Evolutionary conservation across 2,329 filamentous ascomycete species (phyloP), one percentile per base, ranked within the genome.

Genomic region (Trichoderma polysporum): DNA sequence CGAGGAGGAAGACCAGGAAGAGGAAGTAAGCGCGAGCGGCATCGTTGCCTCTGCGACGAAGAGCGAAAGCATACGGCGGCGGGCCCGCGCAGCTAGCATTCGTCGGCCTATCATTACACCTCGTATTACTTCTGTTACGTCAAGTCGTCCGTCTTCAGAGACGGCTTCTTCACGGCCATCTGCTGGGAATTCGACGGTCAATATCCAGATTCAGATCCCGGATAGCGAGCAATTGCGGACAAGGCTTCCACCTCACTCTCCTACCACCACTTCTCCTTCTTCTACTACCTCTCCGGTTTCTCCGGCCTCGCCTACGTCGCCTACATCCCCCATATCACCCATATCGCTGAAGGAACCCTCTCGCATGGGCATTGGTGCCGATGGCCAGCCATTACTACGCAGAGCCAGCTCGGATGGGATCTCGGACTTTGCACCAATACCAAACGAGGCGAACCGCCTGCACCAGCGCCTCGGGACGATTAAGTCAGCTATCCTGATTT

Each of bases 401-500:
- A 73, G 71, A 45, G 66, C 72, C 6, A 77, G 75, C 66, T 72
- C 73, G 19, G 77, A 78, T 61, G 72, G 74, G 66, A 68, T 76
- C 3, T 70, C 74, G 17, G 67, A 75, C 29, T 74, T 73, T 25
- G 74, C 72, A 8, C 74, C 74, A 7, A 70, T 74, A 50, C 75
- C 73, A 53, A 71, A 76, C 68, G 75, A 80, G 71, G 74, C 75
- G 74, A 80, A 71, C 73, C 82, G 82, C 53, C 79, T 79, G 13
- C 82, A 83, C 71, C 80, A 85, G 63, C 84, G 86, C 22, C 74
- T 97, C 4, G 88, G 90, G 37, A 97, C 95, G 0, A 88, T 94
- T 71, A 98, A 98, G 79, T 97, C 94, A 0, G 94, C 94, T 0
- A 83, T 96, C 41, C 85, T 98, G 58, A 98, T 98, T 73, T 97